These are phyloP conservation scores for Xanthoconium purpureum DNA, from an alignment of 768 basidiomycete species.

Conservation along the genomic window DNA sequence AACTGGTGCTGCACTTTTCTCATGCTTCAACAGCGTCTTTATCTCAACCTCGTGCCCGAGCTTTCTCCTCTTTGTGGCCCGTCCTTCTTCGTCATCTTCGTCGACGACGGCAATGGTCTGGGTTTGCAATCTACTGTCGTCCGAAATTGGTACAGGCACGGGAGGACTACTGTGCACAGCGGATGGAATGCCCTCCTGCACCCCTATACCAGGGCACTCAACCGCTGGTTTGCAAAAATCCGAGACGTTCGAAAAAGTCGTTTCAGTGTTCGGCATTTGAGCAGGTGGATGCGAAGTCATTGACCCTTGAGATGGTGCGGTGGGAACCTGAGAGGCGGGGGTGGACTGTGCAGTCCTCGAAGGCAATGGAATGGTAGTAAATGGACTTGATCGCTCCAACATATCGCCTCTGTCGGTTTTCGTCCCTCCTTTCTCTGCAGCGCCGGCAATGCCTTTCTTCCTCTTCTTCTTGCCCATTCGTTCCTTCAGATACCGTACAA, in stretches of 20 bases:
- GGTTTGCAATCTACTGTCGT: slow-evolving; percentile 32
- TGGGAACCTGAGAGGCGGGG: neutral
- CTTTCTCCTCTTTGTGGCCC: slow-evolving; percentile 53
- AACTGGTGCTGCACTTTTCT: neutral
- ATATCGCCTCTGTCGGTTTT: slow-evolving; percentile 37
- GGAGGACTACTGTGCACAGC: slow-evolving; percentile 24
- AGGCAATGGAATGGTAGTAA: slow-evolving; percentile 46
- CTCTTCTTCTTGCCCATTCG: slow-evolving; percentile 43
- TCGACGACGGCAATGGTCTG: slow-evolving; percentile 61
- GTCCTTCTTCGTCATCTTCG: slow-evolving; percentile 52
- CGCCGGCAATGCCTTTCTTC: slow-evolving; percentile 36
- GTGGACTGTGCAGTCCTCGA: slow-evolving; percentile 18
- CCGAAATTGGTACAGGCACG: slow-evolving; percentile 33
- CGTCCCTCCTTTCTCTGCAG: slow-evolving; percentile 40
- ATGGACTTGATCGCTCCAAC: slow-evolving; percentile 33
- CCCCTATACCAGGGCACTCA: slow-evolving; percentile 3
- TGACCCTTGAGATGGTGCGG: neutral
- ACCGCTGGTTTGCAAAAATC: slow-evolving; percentile 9
- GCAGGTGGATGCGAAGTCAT: neutral
- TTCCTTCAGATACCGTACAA: slow-evolving; percentile 83
- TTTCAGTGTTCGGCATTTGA: neutral
- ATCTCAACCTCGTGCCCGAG: slow-evolving; percentile 18
- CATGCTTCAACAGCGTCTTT: neutral
- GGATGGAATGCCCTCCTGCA: slow-evolving; percentile 19
- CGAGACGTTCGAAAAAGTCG: slow-evolving; percentile 1